Evolutionary conservation across 1,284 basidiomycete species (phyloP).

Genomic region (Psilocybe mexicana): DNA sequence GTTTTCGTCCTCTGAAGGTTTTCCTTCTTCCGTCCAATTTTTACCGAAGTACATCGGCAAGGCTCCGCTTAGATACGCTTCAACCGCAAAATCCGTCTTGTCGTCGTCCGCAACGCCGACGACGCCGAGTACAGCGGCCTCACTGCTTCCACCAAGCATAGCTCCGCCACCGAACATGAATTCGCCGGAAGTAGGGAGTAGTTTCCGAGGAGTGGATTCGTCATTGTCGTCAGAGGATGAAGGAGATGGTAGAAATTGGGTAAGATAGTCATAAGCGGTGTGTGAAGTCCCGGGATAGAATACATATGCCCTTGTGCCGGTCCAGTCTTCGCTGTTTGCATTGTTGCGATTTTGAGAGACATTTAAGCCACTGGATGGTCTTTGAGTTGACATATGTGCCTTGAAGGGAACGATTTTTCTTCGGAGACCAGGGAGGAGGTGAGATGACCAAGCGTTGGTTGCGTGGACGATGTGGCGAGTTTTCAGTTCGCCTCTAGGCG

Average conservation of each 20-base stretch:
- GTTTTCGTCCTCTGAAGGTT: constrained; percentile 33
- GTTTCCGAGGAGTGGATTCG: background rate
- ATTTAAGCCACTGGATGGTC: constrained; percentile 41
- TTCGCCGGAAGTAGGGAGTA: constrained; percentile 40
- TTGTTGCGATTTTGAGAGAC: constrained; percentile 11
- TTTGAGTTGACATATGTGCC: constrained; percentile 69
- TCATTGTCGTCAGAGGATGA: constrained; percentile 11
- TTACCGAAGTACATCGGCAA: constrained; percentile 46
- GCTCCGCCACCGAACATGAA: constrained; percentile 47
- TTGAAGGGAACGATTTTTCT: constrained; percentile 58
- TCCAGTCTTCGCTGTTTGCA: constrained; percentile 23
- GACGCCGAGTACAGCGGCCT: constrained; percentile 34
- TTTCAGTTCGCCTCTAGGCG: constrained; percentile 54
- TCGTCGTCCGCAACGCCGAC: constrained; percentile 48
- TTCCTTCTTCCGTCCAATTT: constrained; percentile 26
- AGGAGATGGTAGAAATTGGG: constrained; percentile 50
- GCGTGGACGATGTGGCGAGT: constrained; percentile 73
- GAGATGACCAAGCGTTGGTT: constrained; percentile 75
- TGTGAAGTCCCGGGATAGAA: constrained; percentile 46
- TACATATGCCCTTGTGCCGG: constrained; percentile 51
- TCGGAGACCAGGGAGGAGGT: constrained; percentile 66
- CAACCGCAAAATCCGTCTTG: constrained; percentile 40
- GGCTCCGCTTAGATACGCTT: constrained; percentile 46
- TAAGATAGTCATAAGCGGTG: constrained; percentile 66
- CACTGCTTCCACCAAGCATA: constrained; percentile 52